These are phyloP conservation scores for Plasmodium billcollinsi DNA, from an alignment of 169 alveolate species.

Conservation along the genomic window DNA sequence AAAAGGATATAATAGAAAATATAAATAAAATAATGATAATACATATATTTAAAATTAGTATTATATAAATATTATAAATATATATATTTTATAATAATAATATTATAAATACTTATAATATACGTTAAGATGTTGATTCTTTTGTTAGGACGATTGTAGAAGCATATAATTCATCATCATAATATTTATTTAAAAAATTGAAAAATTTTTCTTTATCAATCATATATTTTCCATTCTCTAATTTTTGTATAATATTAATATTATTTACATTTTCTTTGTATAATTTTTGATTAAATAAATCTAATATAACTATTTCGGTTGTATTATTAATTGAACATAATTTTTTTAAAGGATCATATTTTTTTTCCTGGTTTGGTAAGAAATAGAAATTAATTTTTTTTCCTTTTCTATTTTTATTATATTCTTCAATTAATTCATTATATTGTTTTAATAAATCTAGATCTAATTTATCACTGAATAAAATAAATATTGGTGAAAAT, in stretches of 20 bases:
- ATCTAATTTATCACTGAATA: slow-evolving; percentile 44
- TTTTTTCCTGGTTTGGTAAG: slow-evolving; percentile 49
- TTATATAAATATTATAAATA: no score
- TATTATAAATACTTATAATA: neutral
- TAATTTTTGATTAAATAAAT: slow-evolving; percentile 63
- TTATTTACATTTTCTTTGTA: slow-evolving; percentile 55
- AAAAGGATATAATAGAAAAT: no score
- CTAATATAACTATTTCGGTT: slow-evolving; percentile 53
- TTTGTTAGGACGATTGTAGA: slow-evolving; percentile 32
- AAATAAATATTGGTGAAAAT: slow-evolving; percentile 52
- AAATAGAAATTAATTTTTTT: slow-evolving; percentile 67
- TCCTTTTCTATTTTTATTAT: slow-evolving; percentile 71
- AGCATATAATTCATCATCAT: slow-evolving; percentile 46
- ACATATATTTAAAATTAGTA: no score
- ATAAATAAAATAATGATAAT: no score
- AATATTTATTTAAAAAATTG: slow-evolving; percentile 46
- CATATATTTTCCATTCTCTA: slow-evolving; percentile 17
- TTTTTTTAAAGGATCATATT: slow-evolving; percentile 59
- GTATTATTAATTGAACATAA: slow-evolving; percentile 42
- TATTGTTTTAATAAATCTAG: slow-evolving; percentile 46
- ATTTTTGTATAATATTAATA: slow-evolving; percentile 16
- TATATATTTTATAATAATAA: neutral
- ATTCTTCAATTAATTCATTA: slow-evolving; percentile 28
- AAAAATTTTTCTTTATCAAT: slow-evolving; percentile 56
- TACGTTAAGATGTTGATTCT: neutral